Percentiles rank a stretch among this genome's conserved stretches.
These are phyloP conservation scores for Pecoramyces ruminantium DNA, from an alignment of 192 early-diverging fungal genomes.

Conservation along the genomic window DNA sequence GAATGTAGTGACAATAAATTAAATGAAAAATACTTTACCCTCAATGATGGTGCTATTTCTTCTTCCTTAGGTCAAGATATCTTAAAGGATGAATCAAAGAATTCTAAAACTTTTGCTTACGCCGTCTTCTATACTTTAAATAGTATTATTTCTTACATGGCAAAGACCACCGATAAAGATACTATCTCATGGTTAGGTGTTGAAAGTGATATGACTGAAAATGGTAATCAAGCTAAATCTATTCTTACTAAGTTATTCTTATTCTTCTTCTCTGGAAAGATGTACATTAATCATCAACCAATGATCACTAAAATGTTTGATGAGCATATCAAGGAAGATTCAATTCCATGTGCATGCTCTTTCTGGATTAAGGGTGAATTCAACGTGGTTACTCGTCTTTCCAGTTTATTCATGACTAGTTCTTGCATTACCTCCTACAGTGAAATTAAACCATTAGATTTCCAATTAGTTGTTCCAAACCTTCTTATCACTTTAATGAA, in stretches of 20 bases:
- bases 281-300: neutral
- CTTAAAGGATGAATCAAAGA: neutral
- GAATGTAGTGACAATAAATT: neutral
- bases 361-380: neutral
- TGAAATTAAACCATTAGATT: conserved; percentile 12
- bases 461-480: conserved; percentile 34
- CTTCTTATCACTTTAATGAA: conserved; percentile 50
- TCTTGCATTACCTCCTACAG: conserved; percentile 1
- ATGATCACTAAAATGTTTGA: neutral
- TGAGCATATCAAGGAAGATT: neutral
- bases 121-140: neutral
- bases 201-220: neutral
- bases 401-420: neutral
- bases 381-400: neutral
- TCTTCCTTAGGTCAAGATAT: neutral
- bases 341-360: neutral
- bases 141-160: neutral
- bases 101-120: neutral
- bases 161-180: neutral
- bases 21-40: neutral
- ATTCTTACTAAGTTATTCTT: neutral
- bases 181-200: neutral
- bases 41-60: neutral
- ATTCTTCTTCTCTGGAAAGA: neutral
- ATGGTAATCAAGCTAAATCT: neutral